phyloP scores from a whole-genome alignment of 768 basidiomycete genomes.

The Collybia nuda region DNA sequence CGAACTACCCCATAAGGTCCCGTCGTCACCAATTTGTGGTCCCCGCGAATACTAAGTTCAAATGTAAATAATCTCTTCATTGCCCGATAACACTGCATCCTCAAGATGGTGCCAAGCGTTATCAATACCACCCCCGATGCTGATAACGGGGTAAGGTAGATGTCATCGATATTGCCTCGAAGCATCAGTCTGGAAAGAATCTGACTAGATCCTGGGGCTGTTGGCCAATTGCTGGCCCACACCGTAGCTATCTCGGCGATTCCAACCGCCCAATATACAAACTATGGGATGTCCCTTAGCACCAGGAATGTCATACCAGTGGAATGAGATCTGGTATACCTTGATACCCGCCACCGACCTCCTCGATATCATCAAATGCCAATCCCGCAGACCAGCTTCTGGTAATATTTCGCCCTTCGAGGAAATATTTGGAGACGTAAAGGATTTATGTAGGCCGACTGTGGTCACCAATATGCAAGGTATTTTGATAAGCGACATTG shows the following conservation, averaged over 20 bases:
- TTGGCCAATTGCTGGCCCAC: constrained; percentile 24
- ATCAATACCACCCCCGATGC: constrained; percentile 38
- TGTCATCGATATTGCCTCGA: constrained; percentile 19
- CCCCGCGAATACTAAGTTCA: constrained; percentile 44
- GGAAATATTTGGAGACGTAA: neutral
- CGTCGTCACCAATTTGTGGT: constrained; percentile 45
- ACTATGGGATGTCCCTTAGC: neutral
- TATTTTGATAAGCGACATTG: neutral
- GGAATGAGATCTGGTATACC: neutral
- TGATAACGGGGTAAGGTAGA: constrained; percentile 28
- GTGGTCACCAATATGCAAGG: neutral
- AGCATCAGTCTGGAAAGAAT: constrained; percentile 28
- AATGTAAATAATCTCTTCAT: constrained; percentile 52
- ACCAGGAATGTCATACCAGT: no score
- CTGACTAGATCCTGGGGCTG: constrained; percentile 14
- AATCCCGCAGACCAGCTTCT: no score
- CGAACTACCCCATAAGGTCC: constrained; percentile 38
- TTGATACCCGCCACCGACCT: neutral
- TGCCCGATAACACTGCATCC: constrained; percentile 41
- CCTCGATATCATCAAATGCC: no score
- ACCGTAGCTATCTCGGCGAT: constrained; percentile 37
- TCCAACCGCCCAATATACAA: constrained; percentile 33
- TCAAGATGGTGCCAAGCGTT: constrained; percentile 38
- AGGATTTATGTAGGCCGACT: neutral
- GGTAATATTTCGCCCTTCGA: neutral